Evolutionary conservation across 2,329 filamentous ascomycete genomes (phyloP), one percentile per base, ranked within the genome.

Genomic region (Stagonosporopsis tanaceti): DNA sequence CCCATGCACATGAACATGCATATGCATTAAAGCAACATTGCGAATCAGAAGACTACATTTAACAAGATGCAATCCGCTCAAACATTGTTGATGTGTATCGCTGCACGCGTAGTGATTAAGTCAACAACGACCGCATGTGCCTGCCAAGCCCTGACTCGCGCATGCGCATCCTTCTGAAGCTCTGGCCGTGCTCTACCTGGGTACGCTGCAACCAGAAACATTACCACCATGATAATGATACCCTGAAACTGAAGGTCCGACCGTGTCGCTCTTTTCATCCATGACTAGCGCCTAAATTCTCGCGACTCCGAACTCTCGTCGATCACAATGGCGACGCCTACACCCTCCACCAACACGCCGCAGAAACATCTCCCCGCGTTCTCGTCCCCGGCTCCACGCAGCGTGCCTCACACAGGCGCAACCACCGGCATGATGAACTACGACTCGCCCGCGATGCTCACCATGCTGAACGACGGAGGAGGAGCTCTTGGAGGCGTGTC

Each of bases 371-470:
- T 75, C 54, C 63, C 68, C 50, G 65, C 65, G 60, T 79, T 75
- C 72, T 77, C 71, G 41, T 78, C 71, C 38, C 76, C 76, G 47
- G 77, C 72, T 27, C 78, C 74, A 63, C 80, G 73, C 69, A 80
- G 70, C 62, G 74, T 78, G 1, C 79, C 80, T 25, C 69, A 66
- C 27, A 78, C 66, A 32, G 72, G 75, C 6, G 46, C 50, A 37
- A 77, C 61, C 14, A 50, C 78, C 35, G 67, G 67, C 53, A 69
- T 74, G 62, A 69, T 78, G 54, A 74, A 73, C 39, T 77, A 75
- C 65, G 76, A 78, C 53, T 79, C 77, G 4, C 77, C 77, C 5
- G 74, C 75, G 0, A 79, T 79, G 37, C 76, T 82, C 8, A 76
- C 75, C n/a, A 74, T 76, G 50, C 67, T 78, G 56, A 73, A 74